These are phyloP conservation scores for Pyrenophora teres DNA, from an alignment of 2,329 filamentous ascomycete species.

Conservation along the genomic window DNA sequence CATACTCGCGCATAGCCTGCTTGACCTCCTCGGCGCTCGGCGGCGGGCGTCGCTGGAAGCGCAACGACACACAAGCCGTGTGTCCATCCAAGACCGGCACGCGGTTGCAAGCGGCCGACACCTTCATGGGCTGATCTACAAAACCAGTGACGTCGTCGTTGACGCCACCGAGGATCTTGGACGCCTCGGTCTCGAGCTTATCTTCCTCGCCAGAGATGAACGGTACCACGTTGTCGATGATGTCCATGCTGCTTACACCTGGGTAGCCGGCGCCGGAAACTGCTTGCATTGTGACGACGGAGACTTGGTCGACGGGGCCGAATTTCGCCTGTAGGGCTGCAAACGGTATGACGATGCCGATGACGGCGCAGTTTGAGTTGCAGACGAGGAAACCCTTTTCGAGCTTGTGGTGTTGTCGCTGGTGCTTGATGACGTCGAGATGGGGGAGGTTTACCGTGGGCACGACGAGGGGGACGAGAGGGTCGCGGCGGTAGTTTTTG, in stretches of 20 bases:
- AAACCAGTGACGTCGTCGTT: constrained; percentile 75
- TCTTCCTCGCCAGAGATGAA: constrained; percentile 94
- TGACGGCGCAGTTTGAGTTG: constrained; percentile 98
- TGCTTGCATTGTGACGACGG: constrained; percentile 93
- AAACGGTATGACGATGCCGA: constrained; percentile 93
- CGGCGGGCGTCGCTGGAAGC: constrained; percentile 75
- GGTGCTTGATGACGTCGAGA: constrained; percentile 85
- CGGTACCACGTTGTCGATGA: constrained; percentile 93
- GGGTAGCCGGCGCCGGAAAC: constrained; percentile 92
- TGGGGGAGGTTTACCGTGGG: constrained; percentile 92
- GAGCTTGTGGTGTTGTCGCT: constrained; percentile 72
- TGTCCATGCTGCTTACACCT: constrained; percentile 89
- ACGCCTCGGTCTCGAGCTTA: constrained; percentile 92
- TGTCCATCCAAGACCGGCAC: constrained; percentile 96
- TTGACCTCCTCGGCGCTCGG: constrained; percentile 78
- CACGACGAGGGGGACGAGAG: constrained; percentile 88
- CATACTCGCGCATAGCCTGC: constrained; percentile 78
- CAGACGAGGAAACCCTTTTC: constrained; percentile 91
- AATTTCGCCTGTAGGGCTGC: constrained; percentile 86
- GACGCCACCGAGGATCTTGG: constrained; percentile 85
- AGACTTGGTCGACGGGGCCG: constrained; percentile 74
- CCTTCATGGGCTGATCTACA: constrained; percentile 74
- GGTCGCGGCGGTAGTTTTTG: constrained; percentile 93
- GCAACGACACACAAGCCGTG: constrained; percentile 88
- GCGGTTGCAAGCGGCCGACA: constrained; percentile 88